A percentile compares a stretch with the other conserved stretches of the same genome.
Evolutionary conservation across 2,329 filamentous ascomycete species (phyloP).

Genomic region (Fusarium sp.): DNA sequence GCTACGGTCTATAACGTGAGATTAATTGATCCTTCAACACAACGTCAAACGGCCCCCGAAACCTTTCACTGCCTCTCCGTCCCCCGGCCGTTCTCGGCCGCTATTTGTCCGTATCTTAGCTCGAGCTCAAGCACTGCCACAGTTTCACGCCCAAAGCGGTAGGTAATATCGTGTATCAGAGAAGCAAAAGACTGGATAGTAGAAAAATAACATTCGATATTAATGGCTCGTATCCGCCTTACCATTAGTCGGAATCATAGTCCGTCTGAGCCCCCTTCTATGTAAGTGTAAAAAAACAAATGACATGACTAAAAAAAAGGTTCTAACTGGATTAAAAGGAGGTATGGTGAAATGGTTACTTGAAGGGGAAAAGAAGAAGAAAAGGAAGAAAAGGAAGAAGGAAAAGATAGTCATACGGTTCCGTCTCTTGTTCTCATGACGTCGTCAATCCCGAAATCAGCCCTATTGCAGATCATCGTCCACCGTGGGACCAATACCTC

Average conservation of each 20-base stretch:
- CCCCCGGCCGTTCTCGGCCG: background rate
- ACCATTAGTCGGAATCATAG: background rate
- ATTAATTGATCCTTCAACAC: background rate
- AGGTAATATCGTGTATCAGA: conserved; percentile 20
- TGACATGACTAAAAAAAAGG: conserved; percentile 5
- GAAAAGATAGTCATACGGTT: conserved; percentile 25
- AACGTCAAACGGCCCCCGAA: background rate
- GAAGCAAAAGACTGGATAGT: background rate
- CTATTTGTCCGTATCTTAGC: conserved; percentile 6
- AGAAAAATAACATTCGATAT: conserved; percentile 32
- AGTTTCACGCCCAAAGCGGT: conserved; percentile 25
- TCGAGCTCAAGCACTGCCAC: conserved; percentile 31
- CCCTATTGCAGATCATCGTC: conserved; percentile 24
- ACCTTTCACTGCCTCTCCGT: background rate
- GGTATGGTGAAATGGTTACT: conserved; percentile 20
- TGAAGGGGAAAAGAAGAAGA: background rate
- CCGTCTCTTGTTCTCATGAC: conserved; percentile 23
- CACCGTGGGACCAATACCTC: conserved; percentile 28
- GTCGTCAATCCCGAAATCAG: conserved; percentile 29
- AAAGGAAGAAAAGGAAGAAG: background rate
- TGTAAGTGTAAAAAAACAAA: conserved; percentile 17
- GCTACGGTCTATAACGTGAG: background rate
- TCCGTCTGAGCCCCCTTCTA: conserved; percentile 20
- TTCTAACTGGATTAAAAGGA: conserved; percentile 30
- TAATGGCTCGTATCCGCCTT: conserved; percentile 22